These are phyloP conservation scores for Globisporangium cystogenes DNA, from an alignment of 352 stramenopile genomes.

Conservation along the genomic window DNA sequence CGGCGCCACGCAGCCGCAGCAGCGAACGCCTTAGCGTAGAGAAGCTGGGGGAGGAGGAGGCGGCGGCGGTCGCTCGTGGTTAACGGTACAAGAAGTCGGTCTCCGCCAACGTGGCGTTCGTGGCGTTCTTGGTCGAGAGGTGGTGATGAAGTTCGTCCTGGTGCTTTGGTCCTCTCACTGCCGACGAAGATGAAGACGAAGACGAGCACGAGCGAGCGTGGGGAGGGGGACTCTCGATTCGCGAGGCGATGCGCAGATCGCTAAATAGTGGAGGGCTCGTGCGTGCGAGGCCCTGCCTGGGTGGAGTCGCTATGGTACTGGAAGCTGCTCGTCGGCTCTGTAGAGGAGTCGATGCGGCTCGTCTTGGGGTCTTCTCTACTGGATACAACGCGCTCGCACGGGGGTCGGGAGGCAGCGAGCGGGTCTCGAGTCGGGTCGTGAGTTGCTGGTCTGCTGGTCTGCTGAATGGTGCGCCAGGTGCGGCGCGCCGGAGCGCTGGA, in stretches of 20 bases:
- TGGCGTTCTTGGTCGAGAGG: no score
- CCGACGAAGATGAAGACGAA: no score
- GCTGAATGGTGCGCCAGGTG: background rate
- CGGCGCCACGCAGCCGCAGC: background rate
- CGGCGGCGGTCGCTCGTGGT: no score
- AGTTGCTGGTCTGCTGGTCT: background rate
- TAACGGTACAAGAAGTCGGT: no score
- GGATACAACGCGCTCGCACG: background rate
- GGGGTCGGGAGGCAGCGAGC: background rate
- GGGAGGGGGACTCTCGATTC: no score
- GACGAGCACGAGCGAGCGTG: no score
- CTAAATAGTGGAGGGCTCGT: background rate
- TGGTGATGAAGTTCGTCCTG: no score
- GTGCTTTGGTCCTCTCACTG: no score
- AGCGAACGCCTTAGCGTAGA: no score
- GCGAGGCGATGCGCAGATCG: background rate
- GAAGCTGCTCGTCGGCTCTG: background rate
- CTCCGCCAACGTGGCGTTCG: no score
- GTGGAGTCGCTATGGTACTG: background rate
- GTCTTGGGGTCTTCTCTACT: conserved; percentile 4
- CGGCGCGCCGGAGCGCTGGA: background rate
- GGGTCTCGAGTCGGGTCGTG: background rate
- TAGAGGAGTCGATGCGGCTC: background rate
- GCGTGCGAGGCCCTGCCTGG: background rate
- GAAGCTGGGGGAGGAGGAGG: background rate